Conservation (phyloP, 345 rosid genomes). For the Boechera retrofracta region DNA sequence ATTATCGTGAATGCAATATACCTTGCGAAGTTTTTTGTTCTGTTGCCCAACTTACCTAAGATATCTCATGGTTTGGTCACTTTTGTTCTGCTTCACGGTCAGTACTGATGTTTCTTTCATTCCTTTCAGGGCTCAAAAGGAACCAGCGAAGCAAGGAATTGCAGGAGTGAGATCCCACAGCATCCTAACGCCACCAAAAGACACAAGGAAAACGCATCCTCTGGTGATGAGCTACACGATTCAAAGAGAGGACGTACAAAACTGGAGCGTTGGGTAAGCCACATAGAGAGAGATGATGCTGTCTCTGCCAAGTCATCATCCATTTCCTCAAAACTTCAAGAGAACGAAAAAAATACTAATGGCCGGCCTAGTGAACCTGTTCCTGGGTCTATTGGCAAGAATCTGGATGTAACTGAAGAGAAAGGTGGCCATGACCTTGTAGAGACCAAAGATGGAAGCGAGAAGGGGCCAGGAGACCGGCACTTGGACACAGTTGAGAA, state of each 20-base stretch:
- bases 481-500: conserved; percentile 94
- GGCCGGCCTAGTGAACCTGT: conserved; percentile 51
- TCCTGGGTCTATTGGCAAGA: conserved; percentile 51
- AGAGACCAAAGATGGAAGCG: conserved; percentile 63
- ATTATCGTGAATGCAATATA: conserved; percentile 46
- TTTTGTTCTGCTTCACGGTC: conserved; percentile 22
- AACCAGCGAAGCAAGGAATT: conserved; percentile 52
- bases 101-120: conserved; percentile 38
- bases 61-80: conserved; percentile 28
- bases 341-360: conserved; percentile 53
- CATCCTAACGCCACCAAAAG: conserved; percentile 61
- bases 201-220: conserved; percentile 63
- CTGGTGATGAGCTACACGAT: conserved; percentile 82
- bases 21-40: conserved; percentile 25
- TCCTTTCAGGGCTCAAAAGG: conserved; percentile 65
- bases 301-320: conserved; percentile 62
- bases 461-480: conserved; percentile 63
- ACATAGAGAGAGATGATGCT: conserved; percentile 76
- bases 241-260: conserved; percentile 86
- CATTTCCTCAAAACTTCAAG: conserved; percentile 62
- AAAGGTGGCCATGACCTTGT: conserved; percentile 50
- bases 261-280: conserved; percentile 96
- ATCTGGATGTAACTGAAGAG: conserved; percentile 51
- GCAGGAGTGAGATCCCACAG: conserved; percentile 47
- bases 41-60: conserved; percentile 16